A percentile compares a stretch with the other conserved stretches of the same genome.
phyloP scores from a whole-genome alignment of 2,329 filamentous ascomycete species.

The Venturia aucupariae region DNA sequence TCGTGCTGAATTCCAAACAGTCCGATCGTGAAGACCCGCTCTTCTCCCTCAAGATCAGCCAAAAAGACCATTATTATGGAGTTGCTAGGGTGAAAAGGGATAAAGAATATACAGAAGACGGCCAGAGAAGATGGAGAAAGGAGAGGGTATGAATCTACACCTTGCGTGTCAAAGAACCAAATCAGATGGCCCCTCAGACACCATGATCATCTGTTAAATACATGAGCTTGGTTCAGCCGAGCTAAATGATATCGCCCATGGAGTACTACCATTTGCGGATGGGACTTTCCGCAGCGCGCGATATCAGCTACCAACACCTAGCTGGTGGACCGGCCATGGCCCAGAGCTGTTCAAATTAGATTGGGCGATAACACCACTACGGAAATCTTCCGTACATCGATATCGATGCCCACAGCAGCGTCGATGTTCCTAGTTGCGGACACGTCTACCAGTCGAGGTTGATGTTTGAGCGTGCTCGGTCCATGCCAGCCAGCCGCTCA shows the following conservation, averaged over 20 bases:
- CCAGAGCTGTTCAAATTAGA: neutral
- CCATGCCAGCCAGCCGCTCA: too few relatives aligned
- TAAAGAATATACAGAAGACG: neutral
- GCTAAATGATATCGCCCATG: neutral
- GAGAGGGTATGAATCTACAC: neutral
- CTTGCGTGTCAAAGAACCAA: neutral
- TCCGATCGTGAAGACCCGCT: neutral
- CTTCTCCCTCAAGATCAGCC: neutral
- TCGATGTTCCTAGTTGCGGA: too few relatives aligned
- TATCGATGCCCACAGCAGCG: neutral
- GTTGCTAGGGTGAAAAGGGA: neutral
- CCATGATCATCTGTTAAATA: neutral
- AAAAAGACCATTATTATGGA: neutral
- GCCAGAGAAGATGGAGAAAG: neutral
- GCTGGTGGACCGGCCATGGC: neutral
- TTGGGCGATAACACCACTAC: neutral
- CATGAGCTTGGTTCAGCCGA: neutral
- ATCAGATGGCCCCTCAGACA: neutral
- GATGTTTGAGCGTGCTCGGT: neutral
- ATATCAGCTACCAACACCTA: neutral
- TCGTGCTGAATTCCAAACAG: neutral
- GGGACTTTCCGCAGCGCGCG: neutral
- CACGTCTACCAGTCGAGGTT: neutral
- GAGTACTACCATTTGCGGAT: neutral
- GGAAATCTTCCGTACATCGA: neutral